Conservation (phyloP, 768 basidiomycete genomes). For the Mycena filopes region DNA sequence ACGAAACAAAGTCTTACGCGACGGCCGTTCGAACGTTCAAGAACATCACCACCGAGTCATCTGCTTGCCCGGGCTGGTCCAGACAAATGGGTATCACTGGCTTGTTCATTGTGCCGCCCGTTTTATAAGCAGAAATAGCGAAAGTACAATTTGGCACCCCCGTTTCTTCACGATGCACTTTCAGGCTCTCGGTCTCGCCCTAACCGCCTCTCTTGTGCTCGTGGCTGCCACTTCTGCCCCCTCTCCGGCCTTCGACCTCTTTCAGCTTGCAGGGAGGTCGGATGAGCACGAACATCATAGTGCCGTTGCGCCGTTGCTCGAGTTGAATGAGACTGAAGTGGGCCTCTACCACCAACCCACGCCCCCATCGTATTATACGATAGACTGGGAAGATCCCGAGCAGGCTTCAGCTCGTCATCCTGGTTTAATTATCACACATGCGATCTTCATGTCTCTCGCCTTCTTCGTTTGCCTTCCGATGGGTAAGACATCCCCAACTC, state of each 20-base stretch:
- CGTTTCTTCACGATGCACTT: conserved; percentile 31
- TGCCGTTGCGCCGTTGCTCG: conserved; percentile 60
- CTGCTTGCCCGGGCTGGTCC: conserved; percentile 12
- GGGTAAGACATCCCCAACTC: conserved; percentile 58
- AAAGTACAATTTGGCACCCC: conserved; percentile 2
- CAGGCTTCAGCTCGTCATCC: conserved; percentile 61
- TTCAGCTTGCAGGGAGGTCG: not conserved
- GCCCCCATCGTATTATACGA: conserved; percentile 84
- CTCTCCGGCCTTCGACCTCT: conserved; percentile 5
- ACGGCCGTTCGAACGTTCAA: conserved; percentile 16
- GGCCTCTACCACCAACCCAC: conserved; percentile 72
- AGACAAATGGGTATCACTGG: conserved; percentile 11
- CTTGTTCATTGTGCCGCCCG: conserved; percentile 11
- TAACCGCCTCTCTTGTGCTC: conserved; percentile 11
- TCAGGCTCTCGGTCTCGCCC: conserved; percentile 25
- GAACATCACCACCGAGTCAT: conserved; percentile 28
- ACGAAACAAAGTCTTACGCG: conserved; percentile 23
- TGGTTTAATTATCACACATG: conserved; percentile 80
- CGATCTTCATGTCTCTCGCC: conserved; percentile 77
- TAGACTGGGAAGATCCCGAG: conserved; percentile 73
- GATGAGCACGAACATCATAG: conserved; percentile 59
- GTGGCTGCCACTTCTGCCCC: conserved; percentile 1
- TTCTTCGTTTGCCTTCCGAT: conserved; percentile 87
- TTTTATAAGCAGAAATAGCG: conserved; percentile 25
- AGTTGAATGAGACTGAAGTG: conserved; percentile 84